Evolutionary conservation across 2,329 filamentous ascomycete species (phyloP), one percentile per base, ranked within the genome.

Genomic region (Pseudopyricularia javanii): DNA sequence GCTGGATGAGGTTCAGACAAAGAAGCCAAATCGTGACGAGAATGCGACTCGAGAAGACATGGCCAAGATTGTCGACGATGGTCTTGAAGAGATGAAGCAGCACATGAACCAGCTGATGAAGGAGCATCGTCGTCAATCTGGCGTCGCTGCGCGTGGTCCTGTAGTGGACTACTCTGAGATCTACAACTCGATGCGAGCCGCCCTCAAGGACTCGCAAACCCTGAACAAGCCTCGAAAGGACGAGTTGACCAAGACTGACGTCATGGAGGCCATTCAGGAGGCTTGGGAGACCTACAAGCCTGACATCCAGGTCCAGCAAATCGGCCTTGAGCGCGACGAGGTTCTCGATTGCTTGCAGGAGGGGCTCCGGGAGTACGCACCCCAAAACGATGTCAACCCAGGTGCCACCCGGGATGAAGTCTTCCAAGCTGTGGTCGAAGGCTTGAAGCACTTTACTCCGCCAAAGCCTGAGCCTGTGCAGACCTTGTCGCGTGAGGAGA

Each of bases 251-350:
- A 81, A 86, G 58, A 88, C 95, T 49, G 88, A 94, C 54, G 88
- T 97, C 34, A 78, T 97, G 2, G 79, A 86, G 28, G 90, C 91
- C 3, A 86, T 97, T 14, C 83, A 84, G 59, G 90, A 95, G 59
- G 91, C 91, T 1, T 95, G 90, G 82, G 91, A 96, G 63, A 88
- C 83, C 52, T 95, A 95, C 69, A 95, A 95, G 68, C 91, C 91
- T 1, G 89, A 96, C 60, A 89, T 95, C 50, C 85, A 95, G 60
- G 77, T 95, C 4, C 86, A 95, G 60, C 89, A 95, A 61, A 86
- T 94, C 56, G 91, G 91, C 2, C 74, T 97, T 1, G 91, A 95
- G 65, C 80, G 89, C 5, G 89, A 96, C 12, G 91, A 97, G 63
- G 86, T 97, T 49, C 74, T 97, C 14, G 82, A 86, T 37, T 95